Conservation (phyloP, 1,139 yeast genomes). For the Kodamaea ohmeri region DNA sequence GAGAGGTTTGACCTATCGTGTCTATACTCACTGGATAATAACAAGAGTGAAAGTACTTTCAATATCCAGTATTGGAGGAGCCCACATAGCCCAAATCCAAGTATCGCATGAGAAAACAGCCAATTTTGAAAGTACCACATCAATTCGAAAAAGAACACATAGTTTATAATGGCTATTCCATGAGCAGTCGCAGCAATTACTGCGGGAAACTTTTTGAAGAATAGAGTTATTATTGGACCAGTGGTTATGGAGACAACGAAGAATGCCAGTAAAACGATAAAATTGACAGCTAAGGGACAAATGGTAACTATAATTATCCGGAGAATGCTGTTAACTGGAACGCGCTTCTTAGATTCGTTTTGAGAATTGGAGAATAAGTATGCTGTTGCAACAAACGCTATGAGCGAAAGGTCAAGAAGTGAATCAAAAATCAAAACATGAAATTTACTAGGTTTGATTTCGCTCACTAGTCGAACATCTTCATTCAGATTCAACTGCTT, state of each 20-base stretch:
- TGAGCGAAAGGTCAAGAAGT: slow-evolving; percentile 27
- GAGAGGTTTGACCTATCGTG: slow-evolving; percentile 52
- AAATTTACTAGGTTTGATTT: slow-evolving; percentile 39
- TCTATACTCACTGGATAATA: slow-evolving; percentile 49
- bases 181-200: slow-evolving; percentile 46
- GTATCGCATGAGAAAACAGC: slow-evolving; percentile 46
- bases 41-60: slow-evolving; percentile 33
- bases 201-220: slow-evolving; percentile 41
- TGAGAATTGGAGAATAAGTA: slow-evolving; percentile 47
- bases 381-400: slow-evolving; percentile 34
- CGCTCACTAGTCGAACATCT: slow-evolving; percentile 20
- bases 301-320: slow-evolving; percentile 43
- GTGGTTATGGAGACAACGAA: slow-evolving; percentile 40
- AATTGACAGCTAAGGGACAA: slow-evolving; percentile 49
- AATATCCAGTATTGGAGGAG: slow-evolving; percentile 46
- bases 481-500: slow-evolving; percentile 1
- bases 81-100: slow-evolving; percentile 45
- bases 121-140: slow-evolving; percentile 54
- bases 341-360: slow-evolving; percentile 29
- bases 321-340: slow-evolving; percentile 32
- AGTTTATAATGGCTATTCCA: slow-evolving; percentile 38
- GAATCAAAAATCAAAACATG: slow-evolving; percentile 34
- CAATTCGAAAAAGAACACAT: slow-evolving; percentile 46
- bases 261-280: slow-evolving; percentile 33
- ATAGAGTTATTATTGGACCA: slow-evolving; percentile 46